phyloP scores from a whole-genome alignment of 2,329 filamentous ascomycete species.

The Amesomyces nigricolor region DNA sequence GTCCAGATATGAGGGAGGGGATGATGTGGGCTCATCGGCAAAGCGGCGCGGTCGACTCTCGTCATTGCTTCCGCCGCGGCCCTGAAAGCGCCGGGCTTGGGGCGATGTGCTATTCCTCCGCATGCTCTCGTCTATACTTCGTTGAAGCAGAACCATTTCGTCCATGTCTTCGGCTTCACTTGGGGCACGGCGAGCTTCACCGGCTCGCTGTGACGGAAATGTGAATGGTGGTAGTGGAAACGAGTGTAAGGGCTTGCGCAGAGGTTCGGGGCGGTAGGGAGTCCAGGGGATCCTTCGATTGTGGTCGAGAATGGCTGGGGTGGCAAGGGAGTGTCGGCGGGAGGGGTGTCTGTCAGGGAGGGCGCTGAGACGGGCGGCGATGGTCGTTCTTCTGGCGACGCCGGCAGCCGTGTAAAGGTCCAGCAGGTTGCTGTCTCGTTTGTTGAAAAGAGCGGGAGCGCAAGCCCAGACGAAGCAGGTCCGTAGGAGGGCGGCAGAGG shows the following conservation, averaged over 20 bases:
- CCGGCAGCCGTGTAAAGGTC: slow-evolving; percentile 39
- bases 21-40: slow-evolving; percentile 34
- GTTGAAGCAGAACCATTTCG: slow-evolving; percentile 22
- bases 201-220: slow-evolving; percentile 5
- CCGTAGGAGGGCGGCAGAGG: slow-evolving; percentile 39
- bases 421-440: slow-evolving; percentile 39
- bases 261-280: slow-evolving; percentile 20
- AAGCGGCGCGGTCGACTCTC: slow-evolving; percentile 27
- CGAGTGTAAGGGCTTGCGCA: slow-evolving; percentile 24
- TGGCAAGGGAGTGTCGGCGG: slow-evolving; percentile 19
- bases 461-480: slow-evolving; percentile 44
- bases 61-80: slow-evolving; percentile 15
- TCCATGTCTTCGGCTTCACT: slow-evolving; percentile 17
- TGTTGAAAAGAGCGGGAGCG: slow-evolving; percentile 38
- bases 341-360: slow-evolving; percentile 25
- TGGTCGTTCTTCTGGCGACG: slow-evolving; percentile 39
- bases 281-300: slow-evolving; percentile 24
- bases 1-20: slow-evolving; percentile 31
- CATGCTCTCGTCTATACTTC: slow-evolving; percentile 26
- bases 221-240: not conserved
- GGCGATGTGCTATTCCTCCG: slow-evolving; percentile 15
- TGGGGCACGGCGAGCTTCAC: slow-evolving; percentile 1
- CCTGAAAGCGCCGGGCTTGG: slow-evolving; percentile 11
- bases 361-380: slow-evolving; percentile 27
- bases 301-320: slow-evolving; percentile 20